Evolutionary conservation across 805 yeast genomes (phyloP).

Genomic region (Saccharomycopsis sp.): DNA sequence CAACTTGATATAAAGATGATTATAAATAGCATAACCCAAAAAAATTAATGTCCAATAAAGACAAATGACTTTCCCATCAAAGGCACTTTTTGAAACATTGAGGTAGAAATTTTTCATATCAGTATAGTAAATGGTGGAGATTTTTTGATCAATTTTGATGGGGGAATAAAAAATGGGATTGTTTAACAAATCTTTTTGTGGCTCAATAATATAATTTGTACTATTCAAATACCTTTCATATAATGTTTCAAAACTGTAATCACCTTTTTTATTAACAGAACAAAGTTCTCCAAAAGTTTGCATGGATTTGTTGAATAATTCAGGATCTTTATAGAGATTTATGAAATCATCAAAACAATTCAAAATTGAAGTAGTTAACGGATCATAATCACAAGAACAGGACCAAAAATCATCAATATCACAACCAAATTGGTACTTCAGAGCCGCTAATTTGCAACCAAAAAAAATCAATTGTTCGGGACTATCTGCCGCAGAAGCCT

Average conservation of each 20-base stretch:
- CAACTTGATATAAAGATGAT: neutral
- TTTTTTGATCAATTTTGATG: neutral
- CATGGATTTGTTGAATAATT: neutral
- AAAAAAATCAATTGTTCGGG: too few relatives aligned
- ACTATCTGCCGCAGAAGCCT: too few relatives aligned
- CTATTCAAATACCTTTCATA: neutral
- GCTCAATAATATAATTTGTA: constrained; percentile 1
- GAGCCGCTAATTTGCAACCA: constrained; percentile 3
- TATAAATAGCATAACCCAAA: neutral
- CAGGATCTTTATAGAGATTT: neutral
- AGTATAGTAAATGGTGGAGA: neutral
- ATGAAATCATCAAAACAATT: neutral
- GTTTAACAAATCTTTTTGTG: neutral
- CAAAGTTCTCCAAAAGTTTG: neutral
- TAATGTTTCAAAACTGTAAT: neutral
- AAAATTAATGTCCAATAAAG: constrained; percentile 5
- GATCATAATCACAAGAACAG: constrained; percentile 6
- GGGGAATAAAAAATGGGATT: neutral
- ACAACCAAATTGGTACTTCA: constrained; percentile 1
- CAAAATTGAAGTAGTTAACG: neutral
- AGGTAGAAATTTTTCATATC: neutral
- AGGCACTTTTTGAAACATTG: neutral
- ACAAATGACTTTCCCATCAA: neutral
- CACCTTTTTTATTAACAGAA: neutral
- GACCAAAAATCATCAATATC: constrained; percentile 1